These are phyloP conservation scores for Guyanaporus albipodus DNA, from an alignment of 768 basidiomycete genomes.

Conservation along the genomic window DNA sequence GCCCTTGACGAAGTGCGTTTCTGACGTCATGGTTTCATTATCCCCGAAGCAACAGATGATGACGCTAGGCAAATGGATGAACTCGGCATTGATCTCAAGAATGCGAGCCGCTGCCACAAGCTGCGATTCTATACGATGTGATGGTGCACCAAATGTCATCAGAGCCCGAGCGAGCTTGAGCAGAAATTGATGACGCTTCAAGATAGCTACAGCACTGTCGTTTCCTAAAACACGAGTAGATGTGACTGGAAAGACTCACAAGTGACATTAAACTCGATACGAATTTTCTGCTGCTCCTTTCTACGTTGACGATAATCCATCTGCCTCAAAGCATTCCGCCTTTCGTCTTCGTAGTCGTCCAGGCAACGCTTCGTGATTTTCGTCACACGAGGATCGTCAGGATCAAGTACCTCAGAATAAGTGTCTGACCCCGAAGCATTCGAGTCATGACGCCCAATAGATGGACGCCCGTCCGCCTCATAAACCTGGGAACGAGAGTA, in stretches of 20 bases:
- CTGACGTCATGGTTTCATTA: slow-evolving; percentile 81
- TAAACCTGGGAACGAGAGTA: slow-evolving; percentile 24
- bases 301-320: slow-evolving; percentile 68
- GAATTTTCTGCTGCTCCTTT: slow-evolving; percentile 59
- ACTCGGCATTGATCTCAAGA: slow-evolving; percentile 88
- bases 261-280: slow-evolving; percentile 72
- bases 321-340: slow-evolving; percentile 53
- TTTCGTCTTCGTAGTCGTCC: slow-evolving; percentile 59
- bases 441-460: slow-evolving; percentile 39
- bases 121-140: slow-evolving; percentile 92
- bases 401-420: slow-evolving; percentile 56
- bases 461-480: slow-evolving; percentile 6
- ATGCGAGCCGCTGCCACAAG: slow-evolving; percentile 84
- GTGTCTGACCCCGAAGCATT: slow-evolving; percentile 38
- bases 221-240: slow-evolving; percentile 1
- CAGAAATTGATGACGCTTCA: slow-evolving; percentile 80
- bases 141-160: slow-evolving; percentile 91
- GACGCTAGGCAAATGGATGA: slow-evolving; percentile 77
- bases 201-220: slow-evolving; percentile 49
- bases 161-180: slow-evolving; percentile 81
- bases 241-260: slow-evolving; percentile 40
- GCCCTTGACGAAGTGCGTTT: slow-evolving; percentile 86
- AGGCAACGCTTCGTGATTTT: slow-evolving; percentile 47
- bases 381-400: slow-evolving; percentile 69
- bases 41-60: slow-evolving; percentile 90